Base-by-base conservation (phyloP, 257 asterid species). In the Lavandula angustifolia region DNA sequence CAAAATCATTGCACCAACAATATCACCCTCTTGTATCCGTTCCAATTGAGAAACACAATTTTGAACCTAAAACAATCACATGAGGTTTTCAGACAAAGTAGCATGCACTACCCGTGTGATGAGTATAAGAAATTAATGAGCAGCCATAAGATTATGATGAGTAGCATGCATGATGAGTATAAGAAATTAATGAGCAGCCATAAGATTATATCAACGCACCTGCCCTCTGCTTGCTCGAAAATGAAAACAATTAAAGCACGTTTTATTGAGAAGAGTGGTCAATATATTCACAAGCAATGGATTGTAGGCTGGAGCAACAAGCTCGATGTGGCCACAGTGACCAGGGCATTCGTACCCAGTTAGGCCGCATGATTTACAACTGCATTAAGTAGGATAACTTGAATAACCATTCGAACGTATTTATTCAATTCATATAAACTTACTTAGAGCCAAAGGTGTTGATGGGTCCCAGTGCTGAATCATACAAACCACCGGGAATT, bases 291-390 rank as follows among this genome's bases (percentile, higher is more conserved):
- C 83, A 7, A 85, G 73, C 88, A 92, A 60, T 0, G 99, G 99
- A 55, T 92, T 92, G 75, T 82, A 92, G 58, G 69, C 86, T 1
- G 94, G 81, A 0, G 81, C 83, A 68, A 85, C 95, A 41, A 92
- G 96, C 51, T 87, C 95, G 29, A 92, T 87, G 51, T 89, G 90
- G 43, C 99, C 99, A 77, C 91, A 92, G 71, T 92, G 97, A 64
- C 99, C 99, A 9, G 75, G 40, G 70, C 97, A 92, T 47, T 57
- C 58, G 60, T 11, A 65, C 14, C 79, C 43, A 22, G 85, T 69
- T 78, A 70, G 90, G 70, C 94, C 94, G 76, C 99, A 92, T 13
- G 91, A 60, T 74, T 81, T 79, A 77, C 99, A 92, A 7, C 99
- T 92, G 87, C 91, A 75, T 27, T 50, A 38, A 58, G 63, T 64